These are phyloP conservation scores for Aspergillus funiculosus DNA, from an alignment of 495 filamentous ascomycete genomes.

Conservation along the genomic window DNA sequence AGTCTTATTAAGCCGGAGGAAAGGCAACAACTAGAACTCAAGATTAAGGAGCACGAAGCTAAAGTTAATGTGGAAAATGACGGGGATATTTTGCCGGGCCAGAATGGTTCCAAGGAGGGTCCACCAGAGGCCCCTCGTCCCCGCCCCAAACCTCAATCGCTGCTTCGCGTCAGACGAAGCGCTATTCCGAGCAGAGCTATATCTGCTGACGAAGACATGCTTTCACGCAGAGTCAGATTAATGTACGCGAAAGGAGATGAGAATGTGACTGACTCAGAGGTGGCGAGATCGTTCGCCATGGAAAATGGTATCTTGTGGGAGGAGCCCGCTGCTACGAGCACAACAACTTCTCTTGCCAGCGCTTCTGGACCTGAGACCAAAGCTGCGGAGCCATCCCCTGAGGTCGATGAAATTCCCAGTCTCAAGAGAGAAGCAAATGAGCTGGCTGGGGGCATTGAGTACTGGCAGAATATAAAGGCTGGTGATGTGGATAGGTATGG, in stretches of 20 bases:
- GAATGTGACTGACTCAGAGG: slow-evolving; percentile 46
- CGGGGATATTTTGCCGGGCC: background rate
- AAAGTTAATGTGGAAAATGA: background rate
- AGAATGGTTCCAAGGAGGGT: slow-evolving; percentile 21
- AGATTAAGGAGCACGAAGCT: slow-evolving; percentile 17
- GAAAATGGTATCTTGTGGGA: slow-evolving; percentile 56
- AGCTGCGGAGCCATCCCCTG: slow-evolving; percentile 11
- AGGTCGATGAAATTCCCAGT: slow-evolving; percentile 10
- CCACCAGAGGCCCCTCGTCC: slow-evolving; percentile 35
- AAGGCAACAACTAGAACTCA: slow-evolving; percentile 18
- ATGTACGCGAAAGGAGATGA: slow-evolving; percentile 80
- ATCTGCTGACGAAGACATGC: slow-evolving; percentile 75
- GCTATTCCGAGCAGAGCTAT: slow-evolving; percentile 33
- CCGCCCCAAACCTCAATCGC: slow-evolving; percentile 30
- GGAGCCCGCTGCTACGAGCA: slow-evolving; percentile 45
- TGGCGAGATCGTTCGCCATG: slow-evolving; percentile 39
- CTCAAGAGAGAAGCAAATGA: slow-evolving; percentile 51
- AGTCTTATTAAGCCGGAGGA: slow-evolving; percentile 37
- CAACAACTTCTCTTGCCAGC: slow-evolving; percentile 31
- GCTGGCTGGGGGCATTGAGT: slow-evolving; percentile 81
- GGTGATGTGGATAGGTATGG: slow-evolving; percentile 88
- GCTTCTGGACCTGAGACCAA: slow-evolving; percentile 20
- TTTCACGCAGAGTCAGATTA: slow-evolving; percentile 81
- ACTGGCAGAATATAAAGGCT: slow-evolving; percentile 90
- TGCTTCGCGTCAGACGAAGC: slow-evolving; percentile 32